Evolutionary conservation across 441 rosid genomes (phyloP).

Genomic region (Pelargonium australe): DNA sequence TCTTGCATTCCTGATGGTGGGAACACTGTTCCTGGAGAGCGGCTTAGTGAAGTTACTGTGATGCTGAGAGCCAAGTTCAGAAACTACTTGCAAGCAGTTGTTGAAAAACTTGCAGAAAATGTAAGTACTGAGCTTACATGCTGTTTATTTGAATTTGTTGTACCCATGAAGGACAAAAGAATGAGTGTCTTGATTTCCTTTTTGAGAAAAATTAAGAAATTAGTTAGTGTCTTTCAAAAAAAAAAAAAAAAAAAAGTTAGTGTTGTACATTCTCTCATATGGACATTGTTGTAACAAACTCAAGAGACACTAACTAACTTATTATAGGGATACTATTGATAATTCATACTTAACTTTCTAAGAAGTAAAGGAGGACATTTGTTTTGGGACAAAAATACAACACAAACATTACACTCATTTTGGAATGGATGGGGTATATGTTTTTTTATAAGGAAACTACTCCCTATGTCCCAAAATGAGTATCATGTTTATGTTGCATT

Average conservation of each 20-base stretch:
- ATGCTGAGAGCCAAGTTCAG: slow-evolving; percentile 93
- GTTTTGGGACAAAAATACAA: too few relatives aligned
- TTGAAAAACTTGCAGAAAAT: slow-evolving; percentile 85
- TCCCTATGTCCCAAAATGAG: too few relatives aligned
- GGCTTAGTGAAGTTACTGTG: slow-evolving; percentile 89
- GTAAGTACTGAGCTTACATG: slow-evolving; percentile 42
- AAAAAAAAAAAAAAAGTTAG: neutral
- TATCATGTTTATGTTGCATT: too few relatives aligned
- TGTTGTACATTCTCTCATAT: too few relatives aligned
- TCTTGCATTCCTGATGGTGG: slow-evolving; percentile 69
- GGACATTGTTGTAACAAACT: too few relatives aligned
- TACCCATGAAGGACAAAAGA: neutral
- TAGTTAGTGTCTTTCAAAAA: neutral
- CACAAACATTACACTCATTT: too few relatives aligned
- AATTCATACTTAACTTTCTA: neutral
- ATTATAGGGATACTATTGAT: too few relatives aligned
- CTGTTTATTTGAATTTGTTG: slow-evolving; percentile 5
- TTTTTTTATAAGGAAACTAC: too few relatives aligned
- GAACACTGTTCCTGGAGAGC: slow-evolving; percentile 77
- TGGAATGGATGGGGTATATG: too few relatives aligned
- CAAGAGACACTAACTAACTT: neutral
- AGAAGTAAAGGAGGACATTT: too few relatives aligned
- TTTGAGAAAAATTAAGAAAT: too few relatives aligned
- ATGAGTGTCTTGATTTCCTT: neutral
- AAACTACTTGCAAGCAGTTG: slow-evolving; percentile 81